phyloP scores from a whole-genome alignment of 495 filamentous ascomycete species.

The Amniculicola lignicola region DNA sequence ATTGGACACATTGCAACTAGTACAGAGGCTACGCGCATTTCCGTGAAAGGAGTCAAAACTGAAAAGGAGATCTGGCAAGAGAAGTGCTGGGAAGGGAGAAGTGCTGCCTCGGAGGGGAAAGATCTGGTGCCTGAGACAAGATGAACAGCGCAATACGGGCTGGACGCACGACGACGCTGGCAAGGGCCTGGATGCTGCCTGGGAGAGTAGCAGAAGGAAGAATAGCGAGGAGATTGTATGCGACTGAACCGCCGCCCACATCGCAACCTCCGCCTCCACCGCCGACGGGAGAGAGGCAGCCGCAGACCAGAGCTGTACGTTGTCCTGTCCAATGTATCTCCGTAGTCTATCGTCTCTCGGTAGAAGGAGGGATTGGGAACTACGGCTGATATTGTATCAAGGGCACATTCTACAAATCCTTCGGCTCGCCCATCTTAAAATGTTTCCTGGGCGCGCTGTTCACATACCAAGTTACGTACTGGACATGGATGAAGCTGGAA shows the following conservation, averaged over 20 bases:
- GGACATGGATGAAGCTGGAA: slow-evolving; percentile 84
- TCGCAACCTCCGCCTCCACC: background rate
- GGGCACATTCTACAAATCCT: slow-evolving; percentile 74
- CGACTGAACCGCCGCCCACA: background rate
- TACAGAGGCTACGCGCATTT: too few species aligned
- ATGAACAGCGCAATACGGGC: background rate
- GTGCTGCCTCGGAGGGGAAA: too few species aligned
- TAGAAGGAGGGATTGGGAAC: background rate
- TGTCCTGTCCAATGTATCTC: background rate
- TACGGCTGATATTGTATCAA: slow-evolving; percentile 37
- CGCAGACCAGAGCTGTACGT: background rate
- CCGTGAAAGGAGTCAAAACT: background rate
- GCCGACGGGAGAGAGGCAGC: background rate
- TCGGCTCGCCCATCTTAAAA: slow-evolving; percentile 76
- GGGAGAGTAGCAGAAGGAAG: background rate
- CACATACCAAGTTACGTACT: slow-evolving; percentile 84
- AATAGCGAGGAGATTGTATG: slow-evolving; percentile 4
- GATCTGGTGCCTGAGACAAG: slow-evolving; percentile 3
- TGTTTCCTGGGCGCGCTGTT: slow-evolving; percentile 81
- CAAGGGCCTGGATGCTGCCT: background rate
- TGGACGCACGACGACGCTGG: background rate
- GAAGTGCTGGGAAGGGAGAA: background rate
- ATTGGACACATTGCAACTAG: too few species aligned
- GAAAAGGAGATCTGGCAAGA: background rate
- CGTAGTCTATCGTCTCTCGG: background rate